phyloP scores from a whole-genome alignment of 768 basidiomycete species.

The Boletus sp. region DNA sequence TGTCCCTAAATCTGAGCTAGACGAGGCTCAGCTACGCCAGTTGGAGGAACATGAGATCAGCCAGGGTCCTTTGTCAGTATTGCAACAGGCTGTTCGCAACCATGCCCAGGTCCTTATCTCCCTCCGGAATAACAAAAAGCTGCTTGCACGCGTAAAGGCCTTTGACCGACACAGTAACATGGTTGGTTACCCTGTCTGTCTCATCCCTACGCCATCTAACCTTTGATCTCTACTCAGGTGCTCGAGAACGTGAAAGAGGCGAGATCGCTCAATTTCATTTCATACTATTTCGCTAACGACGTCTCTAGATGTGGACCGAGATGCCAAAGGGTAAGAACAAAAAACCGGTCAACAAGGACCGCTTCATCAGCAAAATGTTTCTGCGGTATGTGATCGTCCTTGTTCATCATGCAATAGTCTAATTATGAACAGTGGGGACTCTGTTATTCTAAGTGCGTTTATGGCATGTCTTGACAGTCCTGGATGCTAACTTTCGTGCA shows the following conservation, averaged over 20 bases:
- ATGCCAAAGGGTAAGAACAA: constrained; percentile 97
- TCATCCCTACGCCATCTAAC: constrained; percentile 6
- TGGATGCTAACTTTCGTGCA: constrained; percentile 39
- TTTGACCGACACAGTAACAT: constrained; percentile 99
- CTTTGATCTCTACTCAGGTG: constrained; percentile 49
- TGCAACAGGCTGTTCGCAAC: constrained; percentile 96
- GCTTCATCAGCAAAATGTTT: constrained; percentile 99
- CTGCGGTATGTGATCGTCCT: constrained; percentile 55
- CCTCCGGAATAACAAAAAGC: constrained; percentile 96
- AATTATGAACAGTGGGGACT: constrained; percentile 70
- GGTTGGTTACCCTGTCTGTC: constrained; percentile 47
- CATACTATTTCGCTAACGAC: constrained; percentile 24
- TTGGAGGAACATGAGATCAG: constrained; percentile 98
- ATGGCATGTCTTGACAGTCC: constrained; percentile 9
- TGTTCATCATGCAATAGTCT: constrained; percentile 8
- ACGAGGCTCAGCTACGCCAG: constrained; percentile 93
- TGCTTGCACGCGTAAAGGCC: constrained; percentile 93
- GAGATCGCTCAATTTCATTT: constrained; percentile 22
- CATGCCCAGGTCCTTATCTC: constrained; percentile 97
- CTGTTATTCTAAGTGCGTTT: constrained; percentile 89
- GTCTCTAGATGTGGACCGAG: constrained; percentile 95
- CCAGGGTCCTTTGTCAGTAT: constrained; percentile 92
- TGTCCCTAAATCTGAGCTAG: constrained; percentile 94
- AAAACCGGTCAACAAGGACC: constrained; percentile 98
- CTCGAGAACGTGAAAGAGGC: constrained; percentile 98